Evolutionary conservation across 192 early-diverging fungal species (phyloP).

Genomic region (Linnemannia exigua): DNA sequence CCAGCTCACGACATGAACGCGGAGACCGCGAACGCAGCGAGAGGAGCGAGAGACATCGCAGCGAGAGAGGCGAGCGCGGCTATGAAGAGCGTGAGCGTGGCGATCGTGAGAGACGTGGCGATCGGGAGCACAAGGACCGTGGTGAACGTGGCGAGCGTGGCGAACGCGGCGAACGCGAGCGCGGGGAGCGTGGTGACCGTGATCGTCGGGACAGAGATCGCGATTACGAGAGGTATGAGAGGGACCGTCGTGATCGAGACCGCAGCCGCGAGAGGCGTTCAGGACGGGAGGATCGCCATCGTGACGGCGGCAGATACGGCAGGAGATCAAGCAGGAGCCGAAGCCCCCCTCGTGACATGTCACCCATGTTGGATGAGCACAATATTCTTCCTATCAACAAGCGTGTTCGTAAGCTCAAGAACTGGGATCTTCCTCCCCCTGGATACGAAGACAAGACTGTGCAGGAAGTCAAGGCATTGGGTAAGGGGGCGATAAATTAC

Average conservation of each 20-base stretch:
- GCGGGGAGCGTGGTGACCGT: slow-evolving; percentile 53
- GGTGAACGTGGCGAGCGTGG: slow-evolving; percentile 56
- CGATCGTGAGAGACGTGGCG: slow-evolving; percentile 60
- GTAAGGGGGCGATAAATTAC: slow-evolving; percentile 53
- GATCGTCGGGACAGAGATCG: slow-evolving; percentile 56
- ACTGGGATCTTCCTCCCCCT: slow-evolving; percentile 94
- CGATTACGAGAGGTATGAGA: slow-evolving; percentile 52
- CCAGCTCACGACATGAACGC: slow-evolving; percentile 58
- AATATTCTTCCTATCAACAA: slow-evolving; percentile 83
- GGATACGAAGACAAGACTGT: slow-evolving; percentile 91
- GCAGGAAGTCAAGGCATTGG: slow-evolving; percentile 89
- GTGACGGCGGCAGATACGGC: slow-evolving; percentile 59
- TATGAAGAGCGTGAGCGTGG: slow-evolving; percentile 30
- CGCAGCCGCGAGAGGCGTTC: slow-evolving; percentile 57
- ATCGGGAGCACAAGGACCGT: slow-evolving; percentile 53
- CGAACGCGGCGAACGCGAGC: slow-evolving; percentile 51
- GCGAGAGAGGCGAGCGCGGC: slow-evolving; percentile 45
- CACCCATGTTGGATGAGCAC: slow-evolving; percentile 53
- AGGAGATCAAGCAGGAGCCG: slow-evolving; percentile 64
- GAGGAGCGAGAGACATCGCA: slow-evolving; percentile 25
- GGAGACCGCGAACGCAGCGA: slow-evolving; percentile 53
- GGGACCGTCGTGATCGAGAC: slow-evolving; percentile 64
- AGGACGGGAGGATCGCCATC: slow-evolving; percentile 56
- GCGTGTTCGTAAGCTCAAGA: slow-evolving; percentile 81
- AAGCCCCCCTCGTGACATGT: slow-evolving; percentile 51